Base-by-base conservation (phyloP, 176 grass and related monocot species). In the Olyra latifolia region DNA sequence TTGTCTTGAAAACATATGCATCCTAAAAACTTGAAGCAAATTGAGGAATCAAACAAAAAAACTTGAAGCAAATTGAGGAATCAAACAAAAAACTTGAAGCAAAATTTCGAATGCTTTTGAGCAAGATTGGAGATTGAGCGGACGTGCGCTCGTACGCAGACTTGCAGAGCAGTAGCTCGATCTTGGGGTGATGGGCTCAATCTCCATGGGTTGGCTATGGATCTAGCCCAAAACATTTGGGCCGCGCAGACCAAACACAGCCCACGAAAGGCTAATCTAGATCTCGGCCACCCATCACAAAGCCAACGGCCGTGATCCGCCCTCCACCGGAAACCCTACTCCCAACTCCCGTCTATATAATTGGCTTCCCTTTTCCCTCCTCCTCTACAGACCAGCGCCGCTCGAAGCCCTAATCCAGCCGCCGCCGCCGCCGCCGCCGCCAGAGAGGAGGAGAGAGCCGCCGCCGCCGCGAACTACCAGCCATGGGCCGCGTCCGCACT, bases 401-500 rank as follows among this genome's bases (percentile, higher is more conserved):
- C 81, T 15, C 62, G 27, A 74, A 49, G 32, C n/a, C 87, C 24
- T 17, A 42, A 22, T 52, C 38, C 85, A 56, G 73, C 78, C 85
- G n/a, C 52, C 45, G 64, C 52, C 62, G 20, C 62, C 20, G 40
- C 56, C 74, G 40, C 84, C 56, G 52, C 20, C 43, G 60, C 35
- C 39, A 29, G 48, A 84, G 75, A 16, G 79, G 81, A 15, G 52
- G 82, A 73, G 24, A 65, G 19, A 83, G 83, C 30, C 19, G 25
- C n/a, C 64, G 1, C 30, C 79, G 43, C 28, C 64, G 1, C 30
- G 74, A 32, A 8, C 47, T 40, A 46, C 13, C 52, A 46, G 48
- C 84, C 71, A 97, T 94, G 94, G 94, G 94, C 42, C 91, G 91
- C 56, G 89, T 97, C 53, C 86, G 94, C 57, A 97, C 91, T 24